Evolutionary conservation across 2,329 filamentous ascomycete species (phyloP), one percentile per base, ranked within the genome.

Genomic region (Fusarium marasasianum): DNA sequence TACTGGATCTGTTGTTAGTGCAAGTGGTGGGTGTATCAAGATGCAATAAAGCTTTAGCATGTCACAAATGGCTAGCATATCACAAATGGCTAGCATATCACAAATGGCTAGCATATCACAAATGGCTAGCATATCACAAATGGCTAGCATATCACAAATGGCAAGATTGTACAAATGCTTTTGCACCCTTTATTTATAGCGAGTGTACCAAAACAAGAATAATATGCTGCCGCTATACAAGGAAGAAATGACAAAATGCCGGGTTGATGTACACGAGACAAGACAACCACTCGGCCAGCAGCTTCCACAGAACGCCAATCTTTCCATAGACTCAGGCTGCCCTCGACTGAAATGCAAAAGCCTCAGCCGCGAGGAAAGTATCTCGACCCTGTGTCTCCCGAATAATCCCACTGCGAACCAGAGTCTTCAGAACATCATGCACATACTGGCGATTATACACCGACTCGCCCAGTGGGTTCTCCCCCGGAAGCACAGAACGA

Each of bases 1-100:
- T 20, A 83, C 82, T 0, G 81, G 82, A 1, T 78, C 73, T 44
- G 81, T 82, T 9, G 37, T 83, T 22, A 80, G 80, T 70, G 81
- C 81, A 1, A 83, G 79, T 53, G 81, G 81, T 45, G 82, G 82
- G 3, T 79, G 80, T 11, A 78, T 81, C 31, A 83, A 82, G 58
- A 81, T 82, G 26, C 63, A 73, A 2, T 79, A 12, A 41, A 41
- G 40, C 40, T 41, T 22, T n/a, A 8, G 22, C 8, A 31, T 33
- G 4, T 38, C 40, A 37, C 12, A 7, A 6, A 10, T 8, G 24
- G 24, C 24, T n/a, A 8, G 22, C 8, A 31, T 33, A 6, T 38
- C 40, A 37, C 12, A 7, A 6, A 10, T 8, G 5, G 5, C 3
- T n/a, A n/a, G n/a, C n/a, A n/a, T n/a, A n/a, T n/a, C n/a, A n/a